These are phyloP conservation scores for Panicum virgatum DNA, from an alignment of 202 grass and related monocot genomes.

Conservation along the genomic window DNA sequence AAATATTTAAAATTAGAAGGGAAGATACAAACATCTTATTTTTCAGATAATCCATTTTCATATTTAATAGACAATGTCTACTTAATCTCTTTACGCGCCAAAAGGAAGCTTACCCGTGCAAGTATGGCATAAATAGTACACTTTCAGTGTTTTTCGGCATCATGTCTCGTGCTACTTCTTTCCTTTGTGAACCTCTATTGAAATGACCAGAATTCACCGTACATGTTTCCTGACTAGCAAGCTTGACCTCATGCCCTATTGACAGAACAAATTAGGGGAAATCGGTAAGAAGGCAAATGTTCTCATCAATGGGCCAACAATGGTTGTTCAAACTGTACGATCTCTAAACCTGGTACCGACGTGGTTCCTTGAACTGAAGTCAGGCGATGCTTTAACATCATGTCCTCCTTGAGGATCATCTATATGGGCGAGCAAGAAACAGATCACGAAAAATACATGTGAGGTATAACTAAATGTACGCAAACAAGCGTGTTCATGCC, in stretches of 20 bases:
- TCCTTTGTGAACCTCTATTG: constrained; percentile 30
- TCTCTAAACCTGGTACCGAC: constrained; percentile 43
- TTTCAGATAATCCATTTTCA: neutral
- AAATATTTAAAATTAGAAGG: neutral
- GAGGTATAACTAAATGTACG: neutral
- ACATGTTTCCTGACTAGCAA: constrained; percentile 43
- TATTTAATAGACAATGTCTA: neutral
- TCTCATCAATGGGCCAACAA: neutral
- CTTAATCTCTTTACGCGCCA: neutral
- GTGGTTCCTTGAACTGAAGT: constrained; percentile 41
- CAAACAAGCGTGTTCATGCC: neutral
- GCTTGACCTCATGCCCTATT: constrained; percentile 58
- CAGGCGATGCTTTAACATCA: constrained; percentile 44
- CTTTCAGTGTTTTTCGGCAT: constrained; percentile 38
- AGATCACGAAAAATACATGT: neutral
- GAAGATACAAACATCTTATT: neutral
- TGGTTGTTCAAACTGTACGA: neutral
- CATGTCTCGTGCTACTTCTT: constrained; percentile 39
- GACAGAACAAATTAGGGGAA: neutral
- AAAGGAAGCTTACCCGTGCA: constrained; percentile 45
- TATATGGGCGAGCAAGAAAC: constrained; percentile 20
- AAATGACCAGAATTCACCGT: constrained; percentile 23
- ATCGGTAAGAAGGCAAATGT: neutral
- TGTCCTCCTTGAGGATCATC: constrained; percentile 67
- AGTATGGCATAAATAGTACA: neutral